phyloP scores from a whole-genome alignment of 2,329 filamentous ascomycete species.

The Colletotrichum trifolii region DNA sequence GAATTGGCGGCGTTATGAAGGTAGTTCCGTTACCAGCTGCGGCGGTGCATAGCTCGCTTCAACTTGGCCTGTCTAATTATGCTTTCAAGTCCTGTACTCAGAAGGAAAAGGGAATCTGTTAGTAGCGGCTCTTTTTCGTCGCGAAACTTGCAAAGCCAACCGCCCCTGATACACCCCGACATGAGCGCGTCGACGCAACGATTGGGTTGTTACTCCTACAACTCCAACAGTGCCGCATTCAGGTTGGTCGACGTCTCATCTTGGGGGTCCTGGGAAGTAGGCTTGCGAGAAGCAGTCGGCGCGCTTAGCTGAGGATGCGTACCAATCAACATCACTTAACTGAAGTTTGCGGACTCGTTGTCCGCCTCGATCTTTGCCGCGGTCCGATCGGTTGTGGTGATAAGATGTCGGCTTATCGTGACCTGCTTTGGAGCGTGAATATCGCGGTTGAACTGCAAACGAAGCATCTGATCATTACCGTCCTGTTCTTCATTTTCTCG shows the following conservation, averaged over 20 bases:
- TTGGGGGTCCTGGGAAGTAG: background rate
- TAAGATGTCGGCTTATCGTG: slow-evolving; percentile 62
- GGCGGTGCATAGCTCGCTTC: slow-evolving; percentile 14
- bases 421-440: slow-evolving; percentile 60
- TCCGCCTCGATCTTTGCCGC: slow-evolving; percentile 72
- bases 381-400: slow-evolving; percentile 67
- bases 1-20: slow-evolving; percentile 1
- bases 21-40: background rate
- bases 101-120: slow-evolving; percentile 13
- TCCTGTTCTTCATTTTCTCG: slow-evolving; percentile 84
- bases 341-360: slow-evolving; percentile 92
- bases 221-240: no score
- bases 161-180: slow-evolving; percentile 1
- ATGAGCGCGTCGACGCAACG: slow-evolving; percentile 5
- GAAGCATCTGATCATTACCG: slow-evolving; percentile 68
- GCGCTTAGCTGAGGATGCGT: slow-evolving; percentile 49
- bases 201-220: slow-evolving; percentile 11
- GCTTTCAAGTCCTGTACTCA: slow-evolving; percentile 32
- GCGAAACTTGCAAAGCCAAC: slow-evolving; percentile 10
- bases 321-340: slow-evolving; percentile 98
- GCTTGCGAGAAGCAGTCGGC: slow-evolving; percentile 7
- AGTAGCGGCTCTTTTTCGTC: slow-evolving; percentile 19
- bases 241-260: background rate
- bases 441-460: slow-evolving; percentile 60
- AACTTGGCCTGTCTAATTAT: background rate